Evolutionary conservation across 192 early-diverging fungal species (phyloP).

Genomic region (Coemansia sp.): DNA sequence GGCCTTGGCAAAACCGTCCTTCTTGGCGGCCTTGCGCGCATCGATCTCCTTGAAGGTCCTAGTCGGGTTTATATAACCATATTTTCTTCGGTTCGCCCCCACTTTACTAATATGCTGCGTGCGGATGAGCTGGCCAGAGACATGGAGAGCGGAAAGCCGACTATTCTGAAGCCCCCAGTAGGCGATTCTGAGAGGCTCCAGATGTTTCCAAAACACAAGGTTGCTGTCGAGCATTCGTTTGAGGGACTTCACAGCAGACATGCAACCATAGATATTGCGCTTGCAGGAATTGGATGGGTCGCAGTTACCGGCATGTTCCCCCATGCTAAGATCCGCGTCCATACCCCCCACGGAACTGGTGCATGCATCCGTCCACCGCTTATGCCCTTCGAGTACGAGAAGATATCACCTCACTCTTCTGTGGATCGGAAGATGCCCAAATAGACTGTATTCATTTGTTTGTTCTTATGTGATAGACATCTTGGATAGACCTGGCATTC

Average conservation of each 20-base stretch:
- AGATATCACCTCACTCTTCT: slow-evolving; percentile 36
- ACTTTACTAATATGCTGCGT: slow-evolving; percentile 58
- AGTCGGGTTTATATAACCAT: slow-evolving; percentile 57
- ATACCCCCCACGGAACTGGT: slow-evolving; percentile 55
- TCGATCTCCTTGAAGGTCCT: slow-evolving; percentile 57
- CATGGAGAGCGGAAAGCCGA: slow-evolving; percentile 36
- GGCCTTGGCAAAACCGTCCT: slow-evolving; percentile 56
- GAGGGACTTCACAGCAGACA: slow-evolving; percentile 45
- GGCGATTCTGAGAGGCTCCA: slow-evolving; percentile 34
- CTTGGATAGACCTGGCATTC: neutral
- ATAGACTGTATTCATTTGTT: slow-evolving; percentile 19
- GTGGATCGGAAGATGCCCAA: slow-evolving; percentile 45
- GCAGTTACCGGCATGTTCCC: slow-evolving; percentile 58
- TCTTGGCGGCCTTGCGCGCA: slow-evolving; percentile 59
- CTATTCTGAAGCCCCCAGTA: slow-evolving; percentile 45
- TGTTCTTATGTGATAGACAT: neutral
- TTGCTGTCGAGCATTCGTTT: slow-evolving; percentile 49
- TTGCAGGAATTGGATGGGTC: slow-evolving; percentile 66
- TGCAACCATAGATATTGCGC: slow-evolving; percentile 58
- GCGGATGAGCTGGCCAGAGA: slow-evolving; percentile 48
- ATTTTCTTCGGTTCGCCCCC: slow-evolving; percentile 56
- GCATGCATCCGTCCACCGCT: slow-evolving; percentile 58
- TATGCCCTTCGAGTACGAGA: slow-evolving; percentile 63
- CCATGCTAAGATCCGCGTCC: slow-evolving; percentile 53
- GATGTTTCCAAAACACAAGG: slow-evolving; percentile 33